Percentiles rank a stretch among this genome's conserved stretches.
Conservation (phyloP, 805 yeast species). For the Kodamaea jinghongensis region DNA sequence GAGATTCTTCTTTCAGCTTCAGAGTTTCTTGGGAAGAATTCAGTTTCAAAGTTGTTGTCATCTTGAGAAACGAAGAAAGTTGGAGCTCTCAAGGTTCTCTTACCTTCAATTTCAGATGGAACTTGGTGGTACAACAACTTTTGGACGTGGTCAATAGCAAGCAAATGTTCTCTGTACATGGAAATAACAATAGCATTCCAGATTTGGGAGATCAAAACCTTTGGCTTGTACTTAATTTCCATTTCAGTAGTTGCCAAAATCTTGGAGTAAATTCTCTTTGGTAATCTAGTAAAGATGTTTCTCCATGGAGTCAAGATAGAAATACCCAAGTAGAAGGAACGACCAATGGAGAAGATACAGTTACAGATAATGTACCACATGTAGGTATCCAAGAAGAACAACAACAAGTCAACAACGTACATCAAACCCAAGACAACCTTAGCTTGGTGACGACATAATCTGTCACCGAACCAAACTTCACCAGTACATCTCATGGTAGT, state of each 20-base stretch:
- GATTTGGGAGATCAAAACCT: constrained; percentile 95
- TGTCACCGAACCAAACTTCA: constrained; percentile 82
- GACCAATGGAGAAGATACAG: constrained; percentile 93
- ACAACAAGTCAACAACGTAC: constrained; percentile 86
- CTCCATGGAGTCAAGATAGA: constrained; percentile 99
- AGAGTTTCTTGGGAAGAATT: constrained; percentile 93
- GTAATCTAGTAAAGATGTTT: constrained; percentile 94
- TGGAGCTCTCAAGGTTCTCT: constrained; percentile 97
- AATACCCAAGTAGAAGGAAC: constrained; percentile 98
- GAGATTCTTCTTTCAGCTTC: constrained; percentile 99
- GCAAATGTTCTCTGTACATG: constrained; percentile 98
- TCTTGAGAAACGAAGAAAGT: constrained; percentile 98
- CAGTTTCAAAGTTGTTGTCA: constrained; percentile 90
- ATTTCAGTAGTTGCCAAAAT: constrained; percentile 96
- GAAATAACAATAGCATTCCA: constrained; percentile 99
- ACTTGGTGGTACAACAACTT: constrained; percentile 96
- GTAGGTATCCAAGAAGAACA: constrained; percentile 98
- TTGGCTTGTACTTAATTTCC: constrained; percentile 99
- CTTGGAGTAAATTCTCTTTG: constrained; percentile 98
- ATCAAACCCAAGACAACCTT: constrained; percentile 88
- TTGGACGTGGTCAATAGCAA: constrained; percentile 98
- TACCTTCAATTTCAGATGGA: constrained; percentile 96
- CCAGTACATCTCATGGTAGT: constrained; percentile 93
- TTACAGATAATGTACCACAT: constrained; percentile 97
- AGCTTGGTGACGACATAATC: constrained; percentile 81